Percentiles rank a stretch among this genome's conserved stretches.
phyloP scores from a whole-genome alignment of 1,139 yeast genomes.

The Candida tetrigidarum region DNA sequence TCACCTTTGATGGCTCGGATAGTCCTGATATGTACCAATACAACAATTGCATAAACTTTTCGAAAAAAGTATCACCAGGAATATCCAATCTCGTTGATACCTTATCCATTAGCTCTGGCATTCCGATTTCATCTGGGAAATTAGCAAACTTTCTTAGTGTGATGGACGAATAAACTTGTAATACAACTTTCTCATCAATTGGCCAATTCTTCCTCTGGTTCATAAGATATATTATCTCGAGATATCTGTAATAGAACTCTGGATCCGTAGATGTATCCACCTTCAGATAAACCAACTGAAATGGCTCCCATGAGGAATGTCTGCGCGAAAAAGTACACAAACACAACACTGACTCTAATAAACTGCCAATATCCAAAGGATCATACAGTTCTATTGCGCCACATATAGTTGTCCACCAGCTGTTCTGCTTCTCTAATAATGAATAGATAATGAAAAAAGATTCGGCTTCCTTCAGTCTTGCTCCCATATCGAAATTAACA shows the following conservation, averaged over 20 bases:
- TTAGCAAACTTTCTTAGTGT: conserved; percentile 42
- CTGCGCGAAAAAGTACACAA: conserved; percentile 14
- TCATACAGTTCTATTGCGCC: conserved; percentile 10
- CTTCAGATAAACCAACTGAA: conserved; percentile 14
- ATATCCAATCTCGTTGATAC: conserved; percentile 36
- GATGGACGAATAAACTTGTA: conserved; percentile 33
- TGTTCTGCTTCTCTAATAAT: conserved; percentile 8
- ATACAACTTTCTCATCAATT: conserved; percentile 37
- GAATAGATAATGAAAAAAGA: conserved; percentile 16
- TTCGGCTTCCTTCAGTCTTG: conserved; percentile 14
- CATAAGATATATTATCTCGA: conserved; percentile 34
- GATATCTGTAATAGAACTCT: conserved; percentile 27
- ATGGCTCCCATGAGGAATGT: conserved; percentile 15
- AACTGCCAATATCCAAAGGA: conserved; percentile 6
- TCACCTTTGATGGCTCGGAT: conserved; percentile 29
- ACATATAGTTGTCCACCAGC: conserved; percentile 15
- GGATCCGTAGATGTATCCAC: conserved; percentile 7
- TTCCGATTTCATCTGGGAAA: conserved; percentile 37
- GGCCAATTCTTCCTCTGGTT: conserved; percentile 38
- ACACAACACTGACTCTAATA: conserved; percentile 19
- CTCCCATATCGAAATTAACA: conserved; percentile 10
- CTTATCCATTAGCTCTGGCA: conserved; percentile 29
- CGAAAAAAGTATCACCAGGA: conserved; percentile 40
- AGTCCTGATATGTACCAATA: conserved; percentile 38
- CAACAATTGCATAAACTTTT: conserved; percentile 39